Conservation (phyloP, 2,329 filamentous ascomycete genomes). For the Pyricularia pennisetigena region DNA sequence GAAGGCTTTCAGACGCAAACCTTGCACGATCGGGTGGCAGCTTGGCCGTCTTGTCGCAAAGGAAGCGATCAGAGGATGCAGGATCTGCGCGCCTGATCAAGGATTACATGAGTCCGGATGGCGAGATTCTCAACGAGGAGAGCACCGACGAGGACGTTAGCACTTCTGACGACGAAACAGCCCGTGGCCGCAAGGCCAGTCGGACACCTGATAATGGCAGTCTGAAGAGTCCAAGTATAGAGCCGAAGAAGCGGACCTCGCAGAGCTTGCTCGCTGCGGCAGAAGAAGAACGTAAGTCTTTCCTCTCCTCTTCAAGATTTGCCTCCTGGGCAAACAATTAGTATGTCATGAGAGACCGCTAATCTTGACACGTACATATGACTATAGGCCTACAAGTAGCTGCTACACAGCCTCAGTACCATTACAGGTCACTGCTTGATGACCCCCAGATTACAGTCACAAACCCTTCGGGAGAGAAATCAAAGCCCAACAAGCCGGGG, state of each 20-base stretch:
- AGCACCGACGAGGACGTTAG: conserved; percentile 54
- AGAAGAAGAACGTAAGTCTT: conserved; percentile 64
- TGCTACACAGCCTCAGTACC: conserved; percentile 36
- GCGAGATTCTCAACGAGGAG: conserved; percentile 53
- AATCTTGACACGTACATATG: not conserved
- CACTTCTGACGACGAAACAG: conserved; percentile 58
- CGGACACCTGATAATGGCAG: conserved; percentile 27
- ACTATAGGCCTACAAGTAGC: conserved; percentile 41
- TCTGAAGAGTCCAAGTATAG: conserved; percentile 21
- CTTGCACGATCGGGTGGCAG: conserved; percentile 53
- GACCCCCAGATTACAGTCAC: conserved; percentile 60
- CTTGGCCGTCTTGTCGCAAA: conserved; percentile 52
- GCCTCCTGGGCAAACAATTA: not conserved
- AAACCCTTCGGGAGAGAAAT: conserved; percentile 50
- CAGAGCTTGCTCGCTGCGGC: conserved; percentile 61
- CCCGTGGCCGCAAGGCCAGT: conserved; percentile 47
- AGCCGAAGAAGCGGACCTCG: conserved; percentile 22
- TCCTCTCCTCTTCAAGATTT: not conserved
- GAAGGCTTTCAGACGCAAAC: conserved; percentile 62
- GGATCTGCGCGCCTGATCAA: conserved; percentile 50
- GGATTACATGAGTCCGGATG: conserved; percentile 55
- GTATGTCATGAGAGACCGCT: not conserved
- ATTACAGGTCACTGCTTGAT: conserved; percentile 53
- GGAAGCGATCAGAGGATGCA: conserved; percentile 30
- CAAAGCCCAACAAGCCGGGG: conserved; percentile 41